Base-by-base conservation (phyloP, 192 early-diverging fungal species). In the Backusella psychrophila region DNA sequence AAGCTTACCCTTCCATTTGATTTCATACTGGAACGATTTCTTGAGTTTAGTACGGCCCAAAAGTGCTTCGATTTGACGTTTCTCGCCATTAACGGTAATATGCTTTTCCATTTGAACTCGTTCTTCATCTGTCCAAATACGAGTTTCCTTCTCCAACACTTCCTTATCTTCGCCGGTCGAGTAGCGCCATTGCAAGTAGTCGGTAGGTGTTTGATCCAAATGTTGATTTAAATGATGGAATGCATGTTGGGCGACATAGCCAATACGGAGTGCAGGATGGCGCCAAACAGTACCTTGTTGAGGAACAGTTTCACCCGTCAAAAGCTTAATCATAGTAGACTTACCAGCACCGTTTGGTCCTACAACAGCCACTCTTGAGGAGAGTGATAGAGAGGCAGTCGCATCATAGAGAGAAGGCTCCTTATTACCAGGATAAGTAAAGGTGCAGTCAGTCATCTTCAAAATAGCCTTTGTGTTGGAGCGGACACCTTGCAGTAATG, bases 281-380 rank as follows among this genome's bases (percentile, higher is more conserved):
- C 93, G 88, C 87, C 88, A 92, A 31, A 93, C 88, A 21, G 87
- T 87, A 76, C 93, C 93, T 31, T 83, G 81, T 77, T 91, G 88
- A 29, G 93, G 86, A 23, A 85, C 82, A 41, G 89, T 82, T 84
- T 94, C 93, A 59, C 93, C 94, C 65, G 91, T 93, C 38, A 95
- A 75, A 33, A 94, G 71, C 83, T 95, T 95, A 86, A 95, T 93
- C 85, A 93, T 86, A 31, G 94, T 95, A 0, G 93, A 94, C 69
- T 95, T 95, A 76, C 94, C 94, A 76, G 94, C 94, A 77, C 94
- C 94, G 77, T 95, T 95, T 26, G 93, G 89, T 31, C 94, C 94
- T 42, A 93, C 87, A 72, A 93, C 90, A 69, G 91, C 93, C 63
- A 95, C 91, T 79, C 94, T 90, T 0, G 93, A 94, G 66, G 89